Evolutionary conservation across 148 eudicot species (phyloP), one percentile per base, ranked within the genome.

Genomic region (Rhododendron mucronatum): DNA sequence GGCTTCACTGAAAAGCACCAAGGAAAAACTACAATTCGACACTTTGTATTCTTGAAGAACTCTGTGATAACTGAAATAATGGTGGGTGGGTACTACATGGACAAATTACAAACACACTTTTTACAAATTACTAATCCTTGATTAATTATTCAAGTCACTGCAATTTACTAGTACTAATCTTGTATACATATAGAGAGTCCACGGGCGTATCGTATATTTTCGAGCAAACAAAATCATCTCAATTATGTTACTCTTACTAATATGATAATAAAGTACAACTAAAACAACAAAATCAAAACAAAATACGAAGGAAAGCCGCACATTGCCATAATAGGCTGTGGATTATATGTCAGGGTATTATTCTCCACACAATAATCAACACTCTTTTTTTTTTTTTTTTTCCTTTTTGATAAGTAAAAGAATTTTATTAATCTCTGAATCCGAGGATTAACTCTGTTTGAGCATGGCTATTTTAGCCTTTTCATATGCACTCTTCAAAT

Each of bases 401-500:
- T 3, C 61, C 0, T 5, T 20, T 57, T 57, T 1, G 23, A 57
- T 57, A 5, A 41, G 45, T 41, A 41, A 41, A 41, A 41, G 45
- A 41, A 41, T 41, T 41, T 41, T 41, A 41, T 41, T 41, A 41
- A 41, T 41, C 45, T 41, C 1, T 7, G 1, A 48, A 48, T 48
- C 13, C 13, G 21, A 15, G 5, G 4, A 5, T 9, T 50, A 84
- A 61, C 77, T 79, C 30, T 18, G 14, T 51, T 82, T 88, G 1
- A 65, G 80, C 95, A 90, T 91, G 61, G 85, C 83, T 83, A 35
- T 76, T 82, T 83, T 93, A 30, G 96, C 94, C 81, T 92, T 92
- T 44, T 67, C 47, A 86, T 90, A 91, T 51, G 92, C 95, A 80
- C 33, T 75, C 84, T 88, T 86, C 81, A 94, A 88, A 69, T 86